Conservation (phyloP, 75 land plant species). For the Gnetum montanum region DNA sequence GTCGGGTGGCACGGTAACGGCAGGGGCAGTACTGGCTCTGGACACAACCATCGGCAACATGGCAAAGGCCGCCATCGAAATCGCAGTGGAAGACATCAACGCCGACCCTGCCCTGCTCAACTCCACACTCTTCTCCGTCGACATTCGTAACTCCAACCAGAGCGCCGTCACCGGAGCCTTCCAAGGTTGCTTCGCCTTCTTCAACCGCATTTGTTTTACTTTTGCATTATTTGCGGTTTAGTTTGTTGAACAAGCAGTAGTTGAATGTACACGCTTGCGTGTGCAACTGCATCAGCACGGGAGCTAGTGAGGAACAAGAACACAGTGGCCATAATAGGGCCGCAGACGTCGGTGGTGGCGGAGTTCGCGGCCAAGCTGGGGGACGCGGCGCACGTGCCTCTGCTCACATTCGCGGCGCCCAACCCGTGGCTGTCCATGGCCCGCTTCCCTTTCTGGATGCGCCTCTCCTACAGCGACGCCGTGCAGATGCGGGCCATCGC, state of each 20-base stretch:
- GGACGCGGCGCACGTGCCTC: slow-evolving; percentile 18
- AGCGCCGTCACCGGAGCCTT: not conserved
- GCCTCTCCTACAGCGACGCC: slow-evolving; percentile 19
- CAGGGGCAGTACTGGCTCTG: not conserved
- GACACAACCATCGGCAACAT: not conserved
- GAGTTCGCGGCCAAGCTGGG: slow-evolving; percentile 22
- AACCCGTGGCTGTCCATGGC: slow-evolving; percentile 16
- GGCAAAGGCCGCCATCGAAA: not conserved
- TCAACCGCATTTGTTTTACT: too few relatives aligned
- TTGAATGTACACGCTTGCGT: too few relatives aligned
- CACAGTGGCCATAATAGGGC: slow-evolving; percentile 29
- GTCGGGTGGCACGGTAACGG: not conserved
- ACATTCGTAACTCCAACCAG: not conserved
- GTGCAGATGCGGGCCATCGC: slow-evolving; percentile 26
- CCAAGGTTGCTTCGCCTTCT: too few relatives aligned
- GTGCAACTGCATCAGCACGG: too few relatives aligned
- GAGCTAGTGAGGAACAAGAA: too few relatives aligned
- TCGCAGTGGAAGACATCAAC: not conserved
- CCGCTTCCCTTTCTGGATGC: slow-evolving; percentile 20
- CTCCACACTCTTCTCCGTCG: not conserved
- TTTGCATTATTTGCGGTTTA: too few relatives aligned
- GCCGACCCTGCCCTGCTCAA: not conserved
- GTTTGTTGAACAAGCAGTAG: too few relatives aligned
- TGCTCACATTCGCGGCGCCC: slow-evolving; percentile 28
- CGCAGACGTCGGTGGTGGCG: slow-evolving; percentile 19